Base-by-base conservation (phyloP, 495 filamentous ascomycete genomes). In the Neurospora sp. region DNA sequence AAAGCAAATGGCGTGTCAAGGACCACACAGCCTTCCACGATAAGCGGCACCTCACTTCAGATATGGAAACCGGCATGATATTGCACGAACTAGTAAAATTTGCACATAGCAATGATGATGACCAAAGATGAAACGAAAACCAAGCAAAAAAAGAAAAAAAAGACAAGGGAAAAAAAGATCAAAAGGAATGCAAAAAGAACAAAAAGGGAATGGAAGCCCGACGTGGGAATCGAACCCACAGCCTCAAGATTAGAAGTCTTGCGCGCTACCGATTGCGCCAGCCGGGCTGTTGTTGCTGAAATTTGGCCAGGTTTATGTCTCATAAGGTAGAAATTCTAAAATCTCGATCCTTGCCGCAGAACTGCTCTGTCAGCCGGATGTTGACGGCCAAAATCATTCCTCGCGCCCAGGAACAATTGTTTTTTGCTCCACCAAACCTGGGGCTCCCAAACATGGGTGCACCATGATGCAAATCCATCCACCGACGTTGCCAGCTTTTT, bases 221-320 rank as follows among this genome's bases (percentile, higher is more conserved):
- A 66, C 54, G 54, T 34, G 54, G 54, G 54, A 36, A 19, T 66
- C 54, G 54, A 66, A 66, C 54, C 54, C 54, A 34, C 54, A 66
- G 54, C 54, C 54, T 66, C 54, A 62, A 62, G 54, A 62, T 62
- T 62, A 62, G 54, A 62, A 62, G 54, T 62, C 54, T 62, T 62
- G 54, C 54, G 54, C 54, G 54, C 54, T 62, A 62, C 54, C 54
- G 45, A 62, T 62, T 62, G 54, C 54, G 54, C 54, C 54, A 62
- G 54, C 54, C 54, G 54, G 54, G 54, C 54, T 62, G 5, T 62
- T 62, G 15, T 62, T 62, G 15, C 17, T 24, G 3, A 2, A 34
- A 0, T 31, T 17, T 13, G 0, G 28, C 5, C 1, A 0, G 3
- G 3, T 4, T 34, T 66, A 0, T 8, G 28, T 0, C 13, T 19